A percentile compares a stretch with the other conserved stretches of the same genome.
Conservation (phyloP, 2,329 filamentous ascomycete species). For the Colletotrichum sp. region DNA sequence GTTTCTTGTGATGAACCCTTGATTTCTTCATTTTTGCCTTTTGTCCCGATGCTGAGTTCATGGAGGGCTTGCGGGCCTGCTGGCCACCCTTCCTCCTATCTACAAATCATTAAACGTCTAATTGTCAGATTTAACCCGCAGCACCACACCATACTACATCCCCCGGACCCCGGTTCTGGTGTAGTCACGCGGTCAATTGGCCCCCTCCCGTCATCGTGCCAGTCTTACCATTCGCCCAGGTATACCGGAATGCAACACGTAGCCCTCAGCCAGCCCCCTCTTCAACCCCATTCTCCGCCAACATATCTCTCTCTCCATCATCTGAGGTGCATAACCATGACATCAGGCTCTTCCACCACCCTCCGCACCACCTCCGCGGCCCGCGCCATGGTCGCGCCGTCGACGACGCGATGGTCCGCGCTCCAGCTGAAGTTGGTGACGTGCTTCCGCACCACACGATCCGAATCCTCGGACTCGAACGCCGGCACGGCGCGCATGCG, state of each 20-base stretch:
- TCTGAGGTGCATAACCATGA: constrained; percentile 83
- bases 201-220: background rate
- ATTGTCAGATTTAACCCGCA: background rate
- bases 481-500: constrained; percentile 81
- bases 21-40: background rate
- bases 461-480: constrained; percentile 60
- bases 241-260: background rate
- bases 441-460: constrained; percentile 74
- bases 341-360: constrained; percentile 83
- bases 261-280: background rate
- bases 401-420: constrained; percentile 91
- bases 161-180: background rate
- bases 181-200: background rate
- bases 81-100: background rate
- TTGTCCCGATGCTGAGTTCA: background rate
- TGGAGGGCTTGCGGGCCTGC: background rate
- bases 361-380: constrained; percentile 82
- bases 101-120: background rate
- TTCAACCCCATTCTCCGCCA: background rate
- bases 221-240: background rate
- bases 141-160: background rate
- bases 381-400: constrained; percentile 92
- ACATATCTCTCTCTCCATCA: constrained; percentile 38
- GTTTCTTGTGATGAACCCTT: background rate
- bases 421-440: constrained; percentile 95